Evolutionary conservation across 1,139 yeast genomes (phyloP), one percentile per base, ranked within the genome.

Genomic region (Nakaseomyces delphensis): DNA sequence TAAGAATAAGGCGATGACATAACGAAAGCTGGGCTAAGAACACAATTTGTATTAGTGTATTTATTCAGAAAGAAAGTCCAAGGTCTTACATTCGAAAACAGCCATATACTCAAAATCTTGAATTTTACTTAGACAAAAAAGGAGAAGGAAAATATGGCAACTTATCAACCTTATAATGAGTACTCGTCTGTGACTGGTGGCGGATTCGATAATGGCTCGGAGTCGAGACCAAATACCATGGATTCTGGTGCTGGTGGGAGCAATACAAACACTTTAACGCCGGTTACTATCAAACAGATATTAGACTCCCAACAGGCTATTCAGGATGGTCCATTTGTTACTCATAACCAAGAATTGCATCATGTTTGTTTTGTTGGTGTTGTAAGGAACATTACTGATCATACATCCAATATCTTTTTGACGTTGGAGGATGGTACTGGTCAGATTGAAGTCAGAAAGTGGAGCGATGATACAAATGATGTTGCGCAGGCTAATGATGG

Each of bases 361-460:
- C 69, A 74, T 64, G 77, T 82, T 23, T 69, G 78, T 21, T 70
- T 83, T 50, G 77, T 80, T 13, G 94, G 85, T 1, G 75, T 78
- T 28, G 70, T 82, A 33, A 70, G 87, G 52, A 73, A 74, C 45
- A 73, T 81, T 20, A 72, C 71, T 11, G 76, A 74, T 42, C 72
- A 73, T 40, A 71, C 80, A 0, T 69, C 80, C 16, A 64, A 63
- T 44, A 65, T 79, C 32, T 65, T 68, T 11, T 63, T 83, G 45
- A 74, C 79, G 21, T 58, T 86, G 16, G 95, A 86, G 55, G 96
- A 89, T 58, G 95, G 95, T 3, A 83, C 96, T 0, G 95, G 94
- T 0, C 69, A 77, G 3, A 67, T 79, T 18, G 86, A 82, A 38
- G 73, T 83, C 35, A 74, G 83, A 52, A 73, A 74, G 51, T 84